Base-by-base conservation (phyloP, 2,329 filamentous ascomycete species). In the Penicillium sclerotigenum region DNA sequence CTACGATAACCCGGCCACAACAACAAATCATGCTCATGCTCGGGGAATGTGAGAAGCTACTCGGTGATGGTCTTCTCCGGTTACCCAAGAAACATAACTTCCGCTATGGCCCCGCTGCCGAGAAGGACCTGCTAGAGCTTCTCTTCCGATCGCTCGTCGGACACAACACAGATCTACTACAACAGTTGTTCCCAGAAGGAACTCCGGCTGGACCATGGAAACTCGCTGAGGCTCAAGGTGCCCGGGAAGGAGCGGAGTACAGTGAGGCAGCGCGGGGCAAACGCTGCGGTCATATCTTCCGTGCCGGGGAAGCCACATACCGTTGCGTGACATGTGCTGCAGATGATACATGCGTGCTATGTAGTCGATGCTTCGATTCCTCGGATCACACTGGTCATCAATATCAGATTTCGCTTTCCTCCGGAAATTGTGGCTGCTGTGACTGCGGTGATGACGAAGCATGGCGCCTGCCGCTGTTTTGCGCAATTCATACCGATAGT, bases 281-380 rank as follows among this genome's bases (percentile, higher is more conserved):
- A 75, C 87, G 91, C 45, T 99, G 94, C 72, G 95, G 94, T 4
- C 95, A 99, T 78, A 97, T 99, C 60, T 96, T 99, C 81, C 93
- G 93, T 75, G 83, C 85, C 14, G 94, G 93, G 48, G 94, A 99
- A 78, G 92, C 91, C 54, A 93, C 91, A 57, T 99, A 97, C 73
- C 84, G 88, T 66, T 99, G 94, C 80, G 89, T 91, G 66, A 97
- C 93, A 10, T 99, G 94, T 74, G 91, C 91, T 46, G 86, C 88
- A 42, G 95, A 99, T 73, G 93, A 97, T 62, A 97, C 94, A 0
- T 97, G 93, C 74, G 93, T 94, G 47, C 82, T 99, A 16, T 99
- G 94, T 77, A 91, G 90, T 68, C 87, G 88, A 63, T 99, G 94
- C 76, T 99, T 96, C 72, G 91, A 97, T 69, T 86, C 91, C 26